Conservation (phyloP, 2,329 filamentous ascomycete genomes). For the Cytospora piceae region DNA sequence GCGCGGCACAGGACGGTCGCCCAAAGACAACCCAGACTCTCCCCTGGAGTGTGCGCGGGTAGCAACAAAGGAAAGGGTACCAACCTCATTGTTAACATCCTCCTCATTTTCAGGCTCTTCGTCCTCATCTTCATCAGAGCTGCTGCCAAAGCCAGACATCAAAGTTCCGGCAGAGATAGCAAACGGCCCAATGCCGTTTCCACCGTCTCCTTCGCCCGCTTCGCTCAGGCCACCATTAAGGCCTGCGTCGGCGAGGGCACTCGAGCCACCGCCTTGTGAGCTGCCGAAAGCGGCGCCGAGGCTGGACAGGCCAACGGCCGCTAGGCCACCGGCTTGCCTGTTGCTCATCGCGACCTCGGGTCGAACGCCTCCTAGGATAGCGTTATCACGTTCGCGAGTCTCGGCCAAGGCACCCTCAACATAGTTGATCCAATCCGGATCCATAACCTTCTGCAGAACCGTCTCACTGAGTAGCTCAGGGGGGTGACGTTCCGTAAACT, state of each 20-base stretch:
- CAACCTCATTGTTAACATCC: conserved; percentile 70
- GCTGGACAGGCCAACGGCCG: conserved; percentile 53
- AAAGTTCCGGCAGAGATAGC: conserved; percentile 74
- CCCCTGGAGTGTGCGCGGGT: conserved; percentile 33
- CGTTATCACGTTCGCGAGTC: conserved; percentile 94
- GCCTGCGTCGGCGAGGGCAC: conserved; percentile 78
- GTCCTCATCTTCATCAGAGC: conserved; percentile 94
- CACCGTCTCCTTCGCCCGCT: conserved; percentile 62
- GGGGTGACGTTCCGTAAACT: conserved; percentile 93
- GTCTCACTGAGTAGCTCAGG: conserved; percentile 82
- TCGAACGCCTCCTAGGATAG: conserved; percentile 93
- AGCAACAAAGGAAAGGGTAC: conserved; percentile 39
- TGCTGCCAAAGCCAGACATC: conserved; percentile 90
- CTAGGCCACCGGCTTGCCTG: conserved; percentile 60
- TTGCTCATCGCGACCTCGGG: conserved; percentile 88
- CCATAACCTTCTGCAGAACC: conserved; percentile 87
- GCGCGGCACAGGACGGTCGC: conserved; percentile 19
- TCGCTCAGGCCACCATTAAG: conserved; percentile 74
- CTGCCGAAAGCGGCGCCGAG: conserved; percentile 44
- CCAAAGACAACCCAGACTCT: conserved; percentile 22
- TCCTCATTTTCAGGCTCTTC: conserved; percentile 87
- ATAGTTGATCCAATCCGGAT: conserved; percentile 90
- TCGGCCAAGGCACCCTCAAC: conserved; percentile 92
- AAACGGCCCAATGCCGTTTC: conserved; percentile 72
- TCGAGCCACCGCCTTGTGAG: conserved; percentile 45